Conservation (phyloP, 2,329 filamentous ascomycete genomes). For the Colletotrichum musae region DNA sequence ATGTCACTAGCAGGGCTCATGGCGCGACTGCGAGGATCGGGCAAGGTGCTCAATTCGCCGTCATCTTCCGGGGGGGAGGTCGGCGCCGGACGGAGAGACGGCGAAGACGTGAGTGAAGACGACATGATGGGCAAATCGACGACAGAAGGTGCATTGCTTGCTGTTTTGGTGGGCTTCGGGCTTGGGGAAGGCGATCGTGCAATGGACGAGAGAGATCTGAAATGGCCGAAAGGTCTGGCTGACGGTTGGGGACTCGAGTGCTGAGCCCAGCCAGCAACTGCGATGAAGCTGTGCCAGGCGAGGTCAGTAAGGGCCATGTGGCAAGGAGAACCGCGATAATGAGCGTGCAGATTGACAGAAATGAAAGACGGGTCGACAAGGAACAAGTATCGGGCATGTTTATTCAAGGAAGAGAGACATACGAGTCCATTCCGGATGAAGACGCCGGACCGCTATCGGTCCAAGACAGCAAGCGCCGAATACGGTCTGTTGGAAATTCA, state of each 20-base stretch:
- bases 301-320: conserved; percentile 37
- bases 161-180: conserved; percentile 54
- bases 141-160: conserved; percentile 54
- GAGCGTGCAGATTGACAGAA: background rate
- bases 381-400: background rate
- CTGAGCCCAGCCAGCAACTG: conserved; percentile 68
- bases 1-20: conserved; percentile 61
- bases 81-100: conserved; percentile 53
- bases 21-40: conserved; percentile 72
- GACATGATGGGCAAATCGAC: conserved; percentile 57
- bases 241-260: conserved; percentile 53
- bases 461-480: conserved; percentile 18
- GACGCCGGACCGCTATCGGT: background rate
- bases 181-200: conserved; percentile 53
- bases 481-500: background rate
- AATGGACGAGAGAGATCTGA: conserved; percentile 68
- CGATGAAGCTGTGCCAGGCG: conserved; percentile 62
- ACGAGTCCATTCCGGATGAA: conserved; percentile 33
- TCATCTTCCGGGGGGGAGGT: conserved; percentile 63
- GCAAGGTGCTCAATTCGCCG: conserved; percentile 78
- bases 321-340: background rate
- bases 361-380: background rate
- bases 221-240: conserved; percentile 61
- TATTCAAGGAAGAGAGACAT: conserved; percentile 30
- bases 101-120: conserved; percentile 50